These are phyloP conservation scores for Dictyostelium citrinum DNA, from an alignment of 78 protist genomes.

Conservation along the genomic window DNA sequence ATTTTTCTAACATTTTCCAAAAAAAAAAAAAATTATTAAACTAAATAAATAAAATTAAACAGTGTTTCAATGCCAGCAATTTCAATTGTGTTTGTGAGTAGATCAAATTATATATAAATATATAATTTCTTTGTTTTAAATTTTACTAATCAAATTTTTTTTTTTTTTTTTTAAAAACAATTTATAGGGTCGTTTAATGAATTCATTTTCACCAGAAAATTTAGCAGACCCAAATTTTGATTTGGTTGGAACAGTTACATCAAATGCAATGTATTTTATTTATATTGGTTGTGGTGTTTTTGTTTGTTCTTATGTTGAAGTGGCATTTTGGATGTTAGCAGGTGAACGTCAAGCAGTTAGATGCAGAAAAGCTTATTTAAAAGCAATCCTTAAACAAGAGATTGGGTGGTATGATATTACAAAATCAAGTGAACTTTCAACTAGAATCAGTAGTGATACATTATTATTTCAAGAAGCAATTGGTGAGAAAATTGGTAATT, in stretches of 20 bases:
- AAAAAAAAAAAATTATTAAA: no score
- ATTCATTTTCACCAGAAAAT: conserved; percentile 11
- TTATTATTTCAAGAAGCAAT: conserved; percentile 73
- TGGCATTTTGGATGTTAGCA: conserved; percentile 44
- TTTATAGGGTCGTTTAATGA: conserved; percentile 12
- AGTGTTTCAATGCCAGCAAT: conserved; percentile 73
- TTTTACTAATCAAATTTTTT: no score
- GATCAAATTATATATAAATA: no score
- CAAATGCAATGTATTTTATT: conserved; percentile 15
- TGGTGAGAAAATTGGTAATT: conserved; percentile 79
- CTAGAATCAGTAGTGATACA: conserved; percentile 61
- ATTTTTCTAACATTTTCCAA: no score
- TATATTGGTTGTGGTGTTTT: conserved; percentile 61
- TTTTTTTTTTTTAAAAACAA: no score
- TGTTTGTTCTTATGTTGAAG: conserved; percentile 53
- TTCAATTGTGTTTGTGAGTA: conserved; percentile 39
- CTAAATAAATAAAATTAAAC: no score
- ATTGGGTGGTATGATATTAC: conserved; percentile 80
- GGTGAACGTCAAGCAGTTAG: conserved; percentile 70
- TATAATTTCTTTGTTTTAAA: no score
- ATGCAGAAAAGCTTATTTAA: conserved; percentile 61
- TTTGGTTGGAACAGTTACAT: not conserved
- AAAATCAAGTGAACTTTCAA: conserved; percentile 38
- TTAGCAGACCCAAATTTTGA: conserved; percentile 5
- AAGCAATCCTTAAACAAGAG: conserved; percentile 83